phyloP scores from a whole-genome alignment of 257 asterid genomes.

The Agastache rugosa region DNA sequence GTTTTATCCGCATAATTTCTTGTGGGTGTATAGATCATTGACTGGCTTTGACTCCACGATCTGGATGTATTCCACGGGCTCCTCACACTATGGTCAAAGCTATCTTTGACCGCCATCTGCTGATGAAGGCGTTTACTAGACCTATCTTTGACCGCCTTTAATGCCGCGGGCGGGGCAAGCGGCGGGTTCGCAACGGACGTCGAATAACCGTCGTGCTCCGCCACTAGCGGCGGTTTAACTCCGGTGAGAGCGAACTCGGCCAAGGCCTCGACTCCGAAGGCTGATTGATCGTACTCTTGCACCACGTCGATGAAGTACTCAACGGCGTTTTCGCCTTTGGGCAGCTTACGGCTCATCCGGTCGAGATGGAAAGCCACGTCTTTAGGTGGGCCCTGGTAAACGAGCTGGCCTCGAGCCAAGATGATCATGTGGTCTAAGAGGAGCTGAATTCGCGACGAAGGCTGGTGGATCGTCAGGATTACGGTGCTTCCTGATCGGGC shows the following conservation, averaged over 20 bases:
- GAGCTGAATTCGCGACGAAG: constrained; percentile 73
- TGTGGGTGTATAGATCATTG: constrained; percentile 63
- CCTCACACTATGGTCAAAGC: constrained; percentile 67
- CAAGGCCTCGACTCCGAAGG: constrained; percentile 66
- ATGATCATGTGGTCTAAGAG: constrained; percentile 78
- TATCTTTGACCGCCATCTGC: constrained; percentile 31
- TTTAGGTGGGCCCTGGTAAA: constrained; percentile 84
- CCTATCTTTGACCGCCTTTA: constrained; percentile 24
- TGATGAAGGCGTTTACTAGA: constrained; percentile 45
- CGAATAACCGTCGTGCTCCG: constrained; percentile 40
- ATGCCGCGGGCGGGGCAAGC: constrained; percentile 10
- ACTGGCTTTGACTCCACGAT: constrained; percentile 66
- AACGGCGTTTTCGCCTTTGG: constrained; percentile 72
- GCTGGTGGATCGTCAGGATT: constrained; percentile 86
- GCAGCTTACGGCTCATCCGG: constrained; percentile 63
- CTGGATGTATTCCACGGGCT: constrained; percentile 69
- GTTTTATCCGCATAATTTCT: constrained; percentile 44
- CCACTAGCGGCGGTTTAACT: constrained; percentile 64
- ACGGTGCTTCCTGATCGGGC: constrained; percentile 82
- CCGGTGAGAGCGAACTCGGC: constrained; percentile 80
- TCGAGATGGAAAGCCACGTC: constrained; percentile 69
- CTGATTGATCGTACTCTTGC: constrained; percentile 82
- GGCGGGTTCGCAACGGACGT: constrained; percentile 29
- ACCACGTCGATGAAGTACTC: constrained; percentile 79
- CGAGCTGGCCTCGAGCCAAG: constrained; percentile 85